Evolutionary conservation across 768 basidiomycete genomes (phyloP).

Genomic region (Tulasnella sp.): DNA sequence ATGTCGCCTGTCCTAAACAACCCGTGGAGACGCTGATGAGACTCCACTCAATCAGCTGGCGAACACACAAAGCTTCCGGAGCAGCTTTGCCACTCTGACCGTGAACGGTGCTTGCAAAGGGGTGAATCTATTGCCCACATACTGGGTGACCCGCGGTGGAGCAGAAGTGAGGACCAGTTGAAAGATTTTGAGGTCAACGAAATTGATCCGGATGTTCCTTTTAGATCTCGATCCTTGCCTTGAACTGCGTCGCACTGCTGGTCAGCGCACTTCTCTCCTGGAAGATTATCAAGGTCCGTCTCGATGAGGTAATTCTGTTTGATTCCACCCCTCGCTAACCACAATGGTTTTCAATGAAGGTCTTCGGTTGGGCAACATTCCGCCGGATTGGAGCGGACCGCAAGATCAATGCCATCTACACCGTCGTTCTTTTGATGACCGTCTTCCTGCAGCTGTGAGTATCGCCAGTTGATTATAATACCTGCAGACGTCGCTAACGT

Average conservation of each 20-base stretch:
- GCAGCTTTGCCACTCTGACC: slow-evolving; percentile 52
- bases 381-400: slow-evolving; percentile 75
- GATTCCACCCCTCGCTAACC: neutral
- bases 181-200: neutral
- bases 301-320: neutral
- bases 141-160: slow-evolving; percentile 57
- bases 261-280: slow-evolving; percentile 64
- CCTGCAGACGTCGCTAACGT: neutral
- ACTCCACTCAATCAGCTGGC: slow-evolving; percentile 44
- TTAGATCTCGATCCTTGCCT: slow-evolving; percentile 51
- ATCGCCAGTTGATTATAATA: neutral
- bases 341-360: slow-evolving; percentile 36
- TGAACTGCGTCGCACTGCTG: slow-evolving; percentile 59
- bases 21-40: neutral
- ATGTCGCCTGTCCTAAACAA: neutral
- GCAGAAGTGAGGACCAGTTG: slow-evolving; percentile 44
- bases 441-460: slow-evolving; percentile 23
- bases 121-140: slow-evolving; percentile 52
- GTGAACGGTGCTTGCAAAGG: slow-evolving; percentile 61
- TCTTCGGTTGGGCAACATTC: slow-evolving; percentile 85
- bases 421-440: slow-evolving; percentile 33
- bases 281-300: slow-evolving; percentile 63
- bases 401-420: slow-evolving; percentile 70
- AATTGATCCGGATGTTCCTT: neutral
- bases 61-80: slow-evolving; percentile 55